Evolutionary conservation across 768 basidiomycete genomes (phyloP).

Genomic region (Tricholoma matsutake): DNA sequence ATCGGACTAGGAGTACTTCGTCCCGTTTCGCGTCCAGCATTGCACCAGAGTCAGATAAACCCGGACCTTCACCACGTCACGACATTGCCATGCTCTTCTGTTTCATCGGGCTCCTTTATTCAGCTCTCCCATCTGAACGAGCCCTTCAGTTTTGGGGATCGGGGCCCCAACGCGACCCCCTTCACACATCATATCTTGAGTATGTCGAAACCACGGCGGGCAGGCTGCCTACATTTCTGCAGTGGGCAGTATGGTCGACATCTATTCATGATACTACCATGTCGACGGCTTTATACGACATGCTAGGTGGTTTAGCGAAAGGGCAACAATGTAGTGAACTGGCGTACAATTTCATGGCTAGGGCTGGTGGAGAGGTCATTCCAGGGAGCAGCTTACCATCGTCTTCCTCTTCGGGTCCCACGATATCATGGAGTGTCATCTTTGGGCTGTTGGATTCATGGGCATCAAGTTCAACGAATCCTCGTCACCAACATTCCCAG

Average conservation of each 20-base stretch:
- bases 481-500: slow-evolving; percentile 45
- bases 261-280: slow-evolving; percentile 69
- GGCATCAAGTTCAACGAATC: slow-evolving; percentile 50
- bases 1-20: slow-evolving; percentile 54
- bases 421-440: slow-evolving; percentile 76
- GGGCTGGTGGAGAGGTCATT: slow-evolving; percentile 68
- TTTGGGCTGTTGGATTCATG: slow-evolving; percentile 77
- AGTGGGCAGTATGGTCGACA: slow-evolving; percentile 89
- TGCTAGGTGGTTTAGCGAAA: slow-evolving; percentile 80
- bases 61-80: slow-evolving; percentile 55
- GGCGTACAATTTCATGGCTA: slow-evolving; percentile 84
- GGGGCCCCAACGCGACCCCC: slow-evolving; percentile 40
- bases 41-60: slow-evolving; percentile 38
- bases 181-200: slow-evolving; percentile 52
- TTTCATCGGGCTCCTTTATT: slow-evolving; percentile 80
- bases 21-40: slow-evolving; percentile 41
- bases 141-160: slow-evolving; percentile 88
- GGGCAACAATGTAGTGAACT: slow-evolving; percentile 84
- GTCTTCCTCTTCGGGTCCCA: slow-evolving; percentile 46
- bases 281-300: slow-evolving; percentile 82
- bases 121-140: slow-evolving; percentile 66
- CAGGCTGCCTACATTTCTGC: slow-evolving; percentile 72
- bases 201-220: slow-evolving; percentile 57
- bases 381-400: slow-evolving; percentile 55
- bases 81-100: slow-evolving; percentile 84